These are phyloP conservation scores for Rheum nobile DNA, from an alignment of 148 eudicot genomes.

Conservation along the genomic window DNA sequence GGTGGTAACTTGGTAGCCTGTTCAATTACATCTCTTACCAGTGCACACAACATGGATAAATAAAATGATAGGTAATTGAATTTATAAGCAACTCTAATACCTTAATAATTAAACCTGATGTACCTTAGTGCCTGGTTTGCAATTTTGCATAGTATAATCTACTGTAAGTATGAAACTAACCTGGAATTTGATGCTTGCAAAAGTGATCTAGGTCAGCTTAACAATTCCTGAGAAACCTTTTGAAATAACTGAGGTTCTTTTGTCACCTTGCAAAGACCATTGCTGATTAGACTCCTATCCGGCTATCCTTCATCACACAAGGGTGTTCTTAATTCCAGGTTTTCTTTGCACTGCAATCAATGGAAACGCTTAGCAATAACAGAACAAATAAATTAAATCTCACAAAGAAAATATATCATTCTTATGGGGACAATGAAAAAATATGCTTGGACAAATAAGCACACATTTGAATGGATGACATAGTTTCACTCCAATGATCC, in stretches of 20 bases:
- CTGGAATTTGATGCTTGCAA: conserved; percentile 1
- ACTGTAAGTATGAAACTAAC: not conserved
- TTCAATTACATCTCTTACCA: not conserved
- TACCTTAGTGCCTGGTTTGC: not conserved
- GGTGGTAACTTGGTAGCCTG: not conserved
- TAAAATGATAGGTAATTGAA: not conserved
- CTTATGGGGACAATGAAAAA: not conserved
- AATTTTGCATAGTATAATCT: not conserved
- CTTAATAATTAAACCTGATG: not conserved
- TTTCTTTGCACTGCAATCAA: not conserved
- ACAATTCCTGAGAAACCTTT: not conserved
- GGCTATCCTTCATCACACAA: not conserved
- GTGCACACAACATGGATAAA: not conserved
- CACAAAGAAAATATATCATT: not conserved
- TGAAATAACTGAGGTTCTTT: not conserved
- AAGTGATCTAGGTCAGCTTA: not conserved
- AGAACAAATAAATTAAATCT: not conserved
- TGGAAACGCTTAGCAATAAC: not conserved
- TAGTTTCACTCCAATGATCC: not conserved
- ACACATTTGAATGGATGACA: not conserved
- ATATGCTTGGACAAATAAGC: not conserved
- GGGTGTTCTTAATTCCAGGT: not conserved
- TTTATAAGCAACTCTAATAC: not conserved
- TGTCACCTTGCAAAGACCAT: not conserved
- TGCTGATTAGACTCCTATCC: not conserved